Conservation (phyloP, 495 filamentous ascomycete species). For the Opeltia flavorubescens region DNA sequence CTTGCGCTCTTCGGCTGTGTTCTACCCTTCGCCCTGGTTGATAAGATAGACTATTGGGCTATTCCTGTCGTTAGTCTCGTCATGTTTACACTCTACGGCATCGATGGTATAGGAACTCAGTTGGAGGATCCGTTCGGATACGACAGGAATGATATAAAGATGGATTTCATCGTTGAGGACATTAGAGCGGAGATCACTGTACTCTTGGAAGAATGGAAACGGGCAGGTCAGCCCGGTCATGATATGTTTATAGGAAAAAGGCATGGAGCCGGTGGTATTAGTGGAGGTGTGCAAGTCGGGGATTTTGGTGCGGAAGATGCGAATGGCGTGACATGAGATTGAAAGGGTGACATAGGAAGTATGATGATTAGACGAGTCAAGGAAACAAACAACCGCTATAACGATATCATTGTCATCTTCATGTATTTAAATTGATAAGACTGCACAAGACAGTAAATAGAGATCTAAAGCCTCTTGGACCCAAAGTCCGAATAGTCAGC, state of each 20-base stretch:
- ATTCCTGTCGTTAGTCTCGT: constrained; percentile 53
- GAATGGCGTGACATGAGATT: too few species aligned
- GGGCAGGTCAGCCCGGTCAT: constrained; percentile 11
- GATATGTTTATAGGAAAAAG: constrained; percentile 17
- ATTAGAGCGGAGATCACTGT: constrained; percentile 48
- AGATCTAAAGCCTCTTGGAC: too few species aligned
- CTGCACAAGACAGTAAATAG: too few species aligned
- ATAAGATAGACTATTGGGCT: constrained; percentile 62
- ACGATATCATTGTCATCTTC: too few species aligned
- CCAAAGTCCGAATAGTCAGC: too few species aligned
- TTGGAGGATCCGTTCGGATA: constrained; percentile 67
- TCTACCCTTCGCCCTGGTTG: constrained; percentile 61
- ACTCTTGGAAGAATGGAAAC: constrained; percentile 50
- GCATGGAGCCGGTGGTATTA: not conserved
- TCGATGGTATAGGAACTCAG: constrained; percentile 59
- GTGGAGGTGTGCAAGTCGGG: not conserved
- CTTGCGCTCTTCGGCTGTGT: constrained; percentile 56
- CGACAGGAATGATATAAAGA: constrained; percentile 66
- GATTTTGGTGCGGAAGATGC: too few species aligned
- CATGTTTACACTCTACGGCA: constrained; percentile 61
- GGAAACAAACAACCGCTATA: too few species aligned
- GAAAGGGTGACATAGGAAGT: too few species aligned
- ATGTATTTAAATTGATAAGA: too few species aligned
- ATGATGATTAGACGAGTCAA: too few species aligned
- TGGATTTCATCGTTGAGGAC: constrained; percentile 62